A percentile compares a stretch with the other conserved stretches of the same genome.
phyloP scores from a whole-genome alignment of 2,329 filamentous ascomycete genomes.

The Arthrobotrys musiformis region DNA sequence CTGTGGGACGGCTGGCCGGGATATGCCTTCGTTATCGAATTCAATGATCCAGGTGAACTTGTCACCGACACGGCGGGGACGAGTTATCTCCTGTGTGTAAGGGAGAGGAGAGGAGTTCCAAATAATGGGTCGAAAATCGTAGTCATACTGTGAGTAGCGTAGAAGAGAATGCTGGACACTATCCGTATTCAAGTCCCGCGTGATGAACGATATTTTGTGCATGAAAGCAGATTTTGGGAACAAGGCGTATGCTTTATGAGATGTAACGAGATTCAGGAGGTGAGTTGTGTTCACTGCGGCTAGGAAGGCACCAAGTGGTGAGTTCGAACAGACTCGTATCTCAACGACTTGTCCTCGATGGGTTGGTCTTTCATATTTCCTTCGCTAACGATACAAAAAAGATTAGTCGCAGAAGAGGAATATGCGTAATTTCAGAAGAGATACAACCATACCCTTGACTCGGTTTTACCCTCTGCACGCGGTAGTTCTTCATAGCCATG shows the following conservation, averaged over 20 bases:
- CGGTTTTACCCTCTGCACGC: slow-evolving; percentile 2
- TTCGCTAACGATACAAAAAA: neutral
- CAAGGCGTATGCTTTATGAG: slow-evolving; percentile 37
- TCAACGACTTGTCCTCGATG: slow-evolving; percentile 12
- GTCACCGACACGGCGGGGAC: slow-evolving; percentile 44
- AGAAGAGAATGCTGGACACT: slow-evolving; percentile 43
- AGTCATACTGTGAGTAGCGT: slow-evolving; percentile 31
- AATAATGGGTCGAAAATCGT: slow-evolving; percentile 44
- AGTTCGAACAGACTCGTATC: slow-evolving; percentile 40
- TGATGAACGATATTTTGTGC: slow-evolving; percentile 44
- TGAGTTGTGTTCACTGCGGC: slow-evolving; percentile 48
- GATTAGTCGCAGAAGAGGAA: neutral
- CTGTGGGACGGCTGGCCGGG: slow-evolving; percentile 6
- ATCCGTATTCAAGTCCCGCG: slow-evolving; percentile 40
- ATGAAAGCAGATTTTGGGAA: slow-evolving; percentile 39
- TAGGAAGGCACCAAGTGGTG: slow-evolving; percentile 44
- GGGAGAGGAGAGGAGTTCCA: slow-evolving; percentile 24
- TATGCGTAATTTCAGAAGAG: neutral
- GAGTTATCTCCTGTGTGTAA: slow-evolving; percentile 35
- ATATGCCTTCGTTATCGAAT: slow-evolving; percentile 33
- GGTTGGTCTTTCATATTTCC: neutral
- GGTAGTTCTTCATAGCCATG: slow-evolving; percentile 35
- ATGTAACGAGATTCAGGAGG: slow-evolving; percentile 45
- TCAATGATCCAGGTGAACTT: slow-evolving; percentile 43
- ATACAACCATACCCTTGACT: slow-evolving; percentile 25